Base-by-base conservation (phyloP, 2,329 filamentous ascomycete genomes). In the Penicillium sp. region DNA sequence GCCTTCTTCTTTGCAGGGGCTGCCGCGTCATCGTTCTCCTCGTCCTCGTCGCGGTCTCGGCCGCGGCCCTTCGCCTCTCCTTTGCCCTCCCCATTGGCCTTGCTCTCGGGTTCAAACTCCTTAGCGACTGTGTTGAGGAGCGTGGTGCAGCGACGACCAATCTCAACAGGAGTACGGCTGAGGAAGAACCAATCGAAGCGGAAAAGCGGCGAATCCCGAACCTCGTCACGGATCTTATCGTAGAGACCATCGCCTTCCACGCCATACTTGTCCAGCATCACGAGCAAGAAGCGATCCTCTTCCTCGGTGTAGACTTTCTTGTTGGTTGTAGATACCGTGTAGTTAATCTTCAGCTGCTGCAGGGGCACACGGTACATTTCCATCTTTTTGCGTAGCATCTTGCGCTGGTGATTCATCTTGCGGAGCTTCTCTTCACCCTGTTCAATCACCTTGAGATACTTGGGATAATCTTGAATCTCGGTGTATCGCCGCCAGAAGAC, bases 241-340 rank as follows among this genome's bases (percentile, higher is more conserved):
- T 94, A 95, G 59, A 99, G 83, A 31, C 85, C 85, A 67, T 97
- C 93, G 1, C 89, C 89, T 70, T 99, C 95, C 33, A 99, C 87
- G 6, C 95, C 94, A 66, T 92, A 89, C 73, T 88, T 90, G 76
- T 99, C 92, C 6, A 99, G 82, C 77, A 97, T 88, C 48, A 99
- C 93, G 31, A 99, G 82, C 50, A 99, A 77, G 77, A 99, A 99
- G 3, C 94, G 86, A 71, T 99, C 94, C 73, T 99, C 94, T 71
- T 99, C 94, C 72, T 99, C 95, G 0, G 92, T 97, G 73, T 99
- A 99, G 1, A 99, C 92, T 79, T 99, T 99, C 80, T 99, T 99
- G 84, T 99, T 99, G 9, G 95, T 99, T 2, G 94, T 99, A 6
- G 92, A 96, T 26, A 99, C 94, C 0, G 92, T 96, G 76, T 99